Percentiles rank a stretch among this genome's conserved stretches.
These are phyloP conservation scores for Scedosporium dehoogii DNA, from an alignment of 2,329 filamentous ascomycete species.

Conservation along the genomic window DNA sequence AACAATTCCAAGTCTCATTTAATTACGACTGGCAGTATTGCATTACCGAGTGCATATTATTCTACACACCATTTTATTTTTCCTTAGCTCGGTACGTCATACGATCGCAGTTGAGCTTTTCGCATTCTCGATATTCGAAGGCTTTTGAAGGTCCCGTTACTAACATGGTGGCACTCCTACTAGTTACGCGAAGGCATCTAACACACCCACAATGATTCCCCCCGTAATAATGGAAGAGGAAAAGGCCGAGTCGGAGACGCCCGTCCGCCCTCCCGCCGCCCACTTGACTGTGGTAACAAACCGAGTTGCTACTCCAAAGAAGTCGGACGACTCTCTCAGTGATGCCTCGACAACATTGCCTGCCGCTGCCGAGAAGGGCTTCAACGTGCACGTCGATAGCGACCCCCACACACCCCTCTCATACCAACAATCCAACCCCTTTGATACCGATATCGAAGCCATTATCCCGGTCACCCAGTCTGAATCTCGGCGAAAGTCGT, in stretches of 20 bases:
- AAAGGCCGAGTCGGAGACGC: not conserved
- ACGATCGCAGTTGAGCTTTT: too few species aligned
- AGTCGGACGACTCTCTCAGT: not conserved
- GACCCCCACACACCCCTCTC: slow-evolving; percentile 35
- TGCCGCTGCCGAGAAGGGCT: slow-evolving; percentile 13
- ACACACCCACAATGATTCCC: not conserved
- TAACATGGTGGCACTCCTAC: not conserved
- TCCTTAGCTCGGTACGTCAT: too few species aligned
- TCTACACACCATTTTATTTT: too few species aligned
- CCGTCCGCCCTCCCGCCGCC: not conserved
- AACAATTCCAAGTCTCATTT: too few species aligned
- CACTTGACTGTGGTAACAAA: not conserved
- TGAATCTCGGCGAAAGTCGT: slow-evolving; percentile 22
- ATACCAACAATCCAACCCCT: slow-evolving; percentile 35
- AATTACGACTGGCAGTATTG: too few species aligned
- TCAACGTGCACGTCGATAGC: slow-evolving; percentile 22
- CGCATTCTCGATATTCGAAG: not conserved
- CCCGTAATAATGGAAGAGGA: not conserved
- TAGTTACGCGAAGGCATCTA: not conserved
- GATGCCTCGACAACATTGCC: not conserved
- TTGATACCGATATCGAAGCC: slow-evolving; percentile 49
- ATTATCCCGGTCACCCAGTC: slow-evolving; percentile 29
- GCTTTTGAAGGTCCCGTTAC: not conserved
- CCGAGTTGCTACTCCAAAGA: not conserved
- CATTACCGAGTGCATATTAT: too few species aligned